Evolutionary conservation across 257 asterid species (phyloP), one percentile per base, ranked within the genome.

Genomic region (Oldenlandia corymbosa): DNA sequence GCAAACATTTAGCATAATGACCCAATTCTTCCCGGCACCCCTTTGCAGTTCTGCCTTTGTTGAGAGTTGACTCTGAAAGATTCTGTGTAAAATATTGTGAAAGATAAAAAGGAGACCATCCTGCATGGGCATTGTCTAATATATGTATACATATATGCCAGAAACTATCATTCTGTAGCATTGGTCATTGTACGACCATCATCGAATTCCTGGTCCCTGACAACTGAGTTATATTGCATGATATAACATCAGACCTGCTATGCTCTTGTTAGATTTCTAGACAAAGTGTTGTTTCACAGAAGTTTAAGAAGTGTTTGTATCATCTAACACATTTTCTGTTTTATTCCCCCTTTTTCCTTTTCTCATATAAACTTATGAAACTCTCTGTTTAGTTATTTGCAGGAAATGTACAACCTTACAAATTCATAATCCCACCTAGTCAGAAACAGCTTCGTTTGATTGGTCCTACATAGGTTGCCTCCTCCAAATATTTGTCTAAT

Each of bases 381-480:
- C 74, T 88, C 81, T 78, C 78, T 80, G 81, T 85, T 74, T 85
- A 91, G 98, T 82, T 87, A 81, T 74, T 61, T 84, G 84, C 95
- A 93, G 99, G 97, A 77, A 93, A 93, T 73, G 97, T 93, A 64
- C 87, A 87, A 92, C 97, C 99, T 10, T 93, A 93, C 83, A 82
- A 86, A 76, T 93, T 93, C 82, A 76, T 93, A 54, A 67, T 93
- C 51, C 99, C 99, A 16, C 96, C 99, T 37, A 79, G 90, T 10
- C 90, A 97, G 99, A 93, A 93, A 62, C 99, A 93, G 72, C 48
- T 76, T 56, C 84, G 97, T 0, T n/a, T n/a, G n/a, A n/a, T n/a
- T n/a, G n/a, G n/a, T n/a, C n/a, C n/a, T n/a, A n/a, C n/a, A n/a
- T n/a, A n/a, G n/a, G n/a, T n/a, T n/a, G n/a, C n/a, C n/a, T n/a